Percentiles rank a stretch among this genome's conserved stretches.
Evolutionary conservation across 106 monocot genomes (phyloP).

Genomic region (Dioscorea dumetorum): DNA sequence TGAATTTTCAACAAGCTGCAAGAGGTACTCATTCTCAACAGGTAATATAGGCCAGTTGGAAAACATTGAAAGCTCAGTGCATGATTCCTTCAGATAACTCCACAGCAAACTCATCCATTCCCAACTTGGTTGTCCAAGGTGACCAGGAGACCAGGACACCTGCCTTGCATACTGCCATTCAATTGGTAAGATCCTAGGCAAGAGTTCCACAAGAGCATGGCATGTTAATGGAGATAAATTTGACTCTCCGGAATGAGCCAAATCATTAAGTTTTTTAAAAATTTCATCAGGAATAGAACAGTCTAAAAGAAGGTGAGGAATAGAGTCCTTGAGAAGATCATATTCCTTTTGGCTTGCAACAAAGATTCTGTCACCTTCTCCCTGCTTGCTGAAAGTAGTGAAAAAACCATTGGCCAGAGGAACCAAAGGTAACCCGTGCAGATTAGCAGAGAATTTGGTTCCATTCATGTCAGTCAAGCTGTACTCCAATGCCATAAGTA

Average conservation of each 20-base stretch:
- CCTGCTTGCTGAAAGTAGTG: constrained; percentile 45
- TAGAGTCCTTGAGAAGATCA: constrained; percentile 61
- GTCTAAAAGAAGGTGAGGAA: constrained; percentile 76
- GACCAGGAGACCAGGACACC: constrained; percentile 67
- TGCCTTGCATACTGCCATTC: constrained; percentile 78
- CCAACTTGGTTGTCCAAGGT: constrained; percentile 67
- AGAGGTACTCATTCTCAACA: constrained; percentile 49
- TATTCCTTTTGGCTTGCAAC: constrained; percentile 48
- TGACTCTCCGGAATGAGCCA: constrained; percentile 50
- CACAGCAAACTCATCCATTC: constrained; percentile 86
- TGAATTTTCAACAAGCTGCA: constrained; percentile 65
- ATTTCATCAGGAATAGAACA: constrained; percentile 43
- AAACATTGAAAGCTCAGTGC: constrained; percentile 71
- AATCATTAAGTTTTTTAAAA: constrained; percentile 45
- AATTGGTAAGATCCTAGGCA: constrained; percentile 78
- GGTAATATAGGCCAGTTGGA: constrained; percentile 87
- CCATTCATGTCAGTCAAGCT: constrained; percentile 74
- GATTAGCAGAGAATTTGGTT: constrained; percentile 31
- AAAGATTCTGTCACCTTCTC: constrained; percentile 81
- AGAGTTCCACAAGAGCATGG: constrained; percentile 69
- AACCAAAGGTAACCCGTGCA: constrained; percentile 74
- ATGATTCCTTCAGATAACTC: constrained; percentile 74
- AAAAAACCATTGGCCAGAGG: constrained; percentile 82
- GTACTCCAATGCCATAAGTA: constrained; percentile 58
- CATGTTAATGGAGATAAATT: constrained; percentile 71